Evolutionary conservation across 371 early-diverging fungal genomes (phyloP).

Genomic region (Mucor circinelloides): DNA sequence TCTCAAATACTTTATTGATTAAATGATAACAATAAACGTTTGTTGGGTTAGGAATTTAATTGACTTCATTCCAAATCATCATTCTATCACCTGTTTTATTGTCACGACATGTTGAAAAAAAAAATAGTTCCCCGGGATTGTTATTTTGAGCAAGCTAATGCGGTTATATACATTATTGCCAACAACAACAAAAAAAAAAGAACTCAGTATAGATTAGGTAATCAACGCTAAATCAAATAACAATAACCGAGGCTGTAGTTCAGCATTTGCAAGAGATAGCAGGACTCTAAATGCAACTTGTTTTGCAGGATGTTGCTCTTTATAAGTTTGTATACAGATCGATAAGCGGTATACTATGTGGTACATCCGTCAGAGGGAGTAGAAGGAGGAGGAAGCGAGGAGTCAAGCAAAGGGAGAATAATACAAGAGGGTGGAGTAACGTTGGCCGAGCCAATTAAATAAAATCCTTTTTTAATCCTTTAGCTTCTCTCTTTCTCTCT

Average conservation of each 20-base stretch:
- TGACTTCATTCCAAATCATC: background rate
- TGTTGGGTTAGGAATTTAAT: background rate
- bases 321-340: background rate
- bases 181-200: background rate
- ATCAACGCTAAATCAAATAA: background rate
- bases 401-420: background rate
- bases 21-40: constrained; percentile 7
- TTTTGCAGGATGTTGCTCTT: too few species aligned
- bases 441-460: background rate
- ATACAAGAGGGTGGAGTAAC: background rate
- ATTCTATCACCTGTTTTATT: background rate
- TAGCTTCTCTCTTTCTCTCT: background rate
- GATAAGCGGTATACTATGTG: background rate
- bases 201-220: background rate
- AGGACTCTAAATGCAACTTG: too few species aligned
- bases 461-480: background rate
- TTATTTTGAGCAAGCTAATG: too few species aligned
- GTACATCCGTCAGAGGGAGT: background rate
- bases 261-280: too few species aligned
- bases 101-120: background rate
- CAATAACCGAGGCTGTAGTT: too few species aligned
- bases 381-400: too few species aligned
- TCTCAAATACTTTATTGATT: constrained; percentile 57
- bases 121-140: background rate
- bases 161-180: too few species aligned